Base-by-base conservation (phyloP, 1,139 yeast species). In the Diutina rugosa region DNA sequence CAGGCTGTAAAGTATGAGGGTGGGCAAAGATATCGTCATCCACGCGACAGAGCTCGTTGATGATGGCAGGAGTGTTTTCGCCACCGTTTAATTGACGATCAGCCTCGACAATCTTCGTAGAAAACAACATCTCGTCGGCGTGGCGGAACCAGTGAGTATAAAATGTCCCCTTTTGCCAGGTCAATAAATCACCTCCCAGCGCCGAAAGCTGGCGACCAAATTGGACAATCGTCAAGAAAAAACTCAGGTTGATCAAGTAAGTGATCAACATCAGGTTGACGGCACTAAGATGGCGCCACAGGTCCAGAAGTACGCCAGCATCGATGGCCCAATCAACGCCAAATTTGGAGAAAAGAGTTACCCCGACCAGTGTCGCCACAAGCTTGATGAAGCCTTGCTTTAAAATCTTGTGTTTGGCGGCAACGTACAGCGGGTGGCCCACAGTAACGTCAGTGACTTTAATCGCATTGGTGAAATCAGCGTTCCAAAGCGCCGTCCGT, bases 101-200 rank as follows among this genome's bases (percentile, higher is more conserved):
- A 51, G 87, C 81, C 59, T 84, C 88, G 29, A 87, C 78, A 48
- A 86, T 77, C 63, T 79, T 77, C 1, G 88, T 73, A 55, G 85
- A 77, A 82, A 87, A 82, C 59, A 79, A 70, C 77, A 87, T 75
- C 64, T 86, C 89, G 63, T 84, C 88, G 10, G 86, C 79, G 67
- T 84, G 87, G 57, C 74, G 72, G 66, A 75, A 84, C 84, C 90
- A 83, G 61, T 82, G 80, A 35, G 80, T 73, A 58, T 85, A 84
- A 59, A 84, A 78, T 0, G 88, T 82, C 4, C 90, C 90, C 61
- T 78, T 78, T 57, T 78, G 79, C 87, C 88, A 84, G 21, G 80
- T 76, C 55, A 84, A 72, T 58, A 72, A 71, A 57, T 78, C 77
- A 28, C 90, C 91, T 49, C 84, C 83, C 1, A 76, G 67, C 46